Conservation (phyloP, 192 early-diverging fungal species). For the Podila epicladia region DNA sequence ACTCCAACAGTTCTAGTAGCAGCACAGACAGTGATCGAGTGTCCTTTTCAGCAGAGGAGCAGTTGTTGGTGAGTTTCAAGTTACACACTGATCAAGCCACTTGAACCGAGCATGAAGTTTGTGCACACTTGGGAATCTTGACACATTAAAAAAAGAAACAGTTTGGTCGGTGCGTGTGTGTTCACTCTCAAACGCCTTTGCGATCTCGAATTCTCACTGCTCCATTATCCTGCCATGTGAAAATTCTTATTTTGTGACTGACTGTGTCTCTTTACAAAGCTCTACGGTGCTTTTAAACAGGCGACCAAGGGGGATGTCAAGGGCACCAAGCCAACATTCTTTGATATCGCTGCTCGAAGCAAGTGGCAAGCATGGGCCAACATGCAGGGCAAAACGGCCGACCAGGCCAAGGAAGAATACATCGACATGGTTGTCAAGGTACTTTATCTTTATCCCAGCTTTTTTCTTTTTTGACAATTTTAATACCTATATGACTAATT, state of each 20-base stretch:
- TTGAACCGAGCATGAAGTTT: no score
- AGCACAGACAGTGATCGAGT: conserved; percentile 8
- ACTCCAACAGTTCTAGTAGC: conserved; percentile 3
- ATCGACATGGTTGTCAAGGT: conserved; percentile 44
- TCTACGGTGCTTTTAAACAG: conserved; percentile 50
- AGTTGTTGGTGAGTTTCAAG: conserved; percentile 24
- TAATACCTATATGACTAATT: neutral
- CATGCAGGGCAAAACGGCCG: conserved; percentile 33
- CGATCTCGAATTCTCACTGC: no score
- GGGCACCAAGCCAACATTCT: conserved; percentile 31
- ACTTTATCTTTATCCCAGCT: neutral
- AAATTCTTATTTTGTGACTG: neutral
- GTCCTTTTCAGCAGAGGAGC: conserved; percentile 30
- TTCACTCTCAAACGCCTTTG: no score
- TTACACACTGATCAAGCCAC: no score
- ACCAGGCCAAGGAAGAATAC: conserved; percentile 25
- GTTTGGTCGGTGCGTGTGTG: no score
- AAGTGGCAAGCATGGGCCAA: conserved; percentile 54
- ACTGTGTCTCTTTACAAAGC: neutral
- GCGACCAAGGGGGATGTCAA: conserved; percentile 40
- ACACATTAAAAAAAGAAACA: no score
- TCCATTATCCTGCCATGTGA: no score
- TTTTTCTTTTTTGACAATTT: neutral
- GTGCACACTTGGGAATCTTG: no score
- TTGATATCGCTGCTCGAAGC: conserved; percentile 42